A percentile compares a stretch with the other conserved stretches of the same genome.
phyloP scores from a whole-genome alignment of 2,329 filamentous ascomycete genomes.

The Pseudophaeomoniella oleicola region DNA sequence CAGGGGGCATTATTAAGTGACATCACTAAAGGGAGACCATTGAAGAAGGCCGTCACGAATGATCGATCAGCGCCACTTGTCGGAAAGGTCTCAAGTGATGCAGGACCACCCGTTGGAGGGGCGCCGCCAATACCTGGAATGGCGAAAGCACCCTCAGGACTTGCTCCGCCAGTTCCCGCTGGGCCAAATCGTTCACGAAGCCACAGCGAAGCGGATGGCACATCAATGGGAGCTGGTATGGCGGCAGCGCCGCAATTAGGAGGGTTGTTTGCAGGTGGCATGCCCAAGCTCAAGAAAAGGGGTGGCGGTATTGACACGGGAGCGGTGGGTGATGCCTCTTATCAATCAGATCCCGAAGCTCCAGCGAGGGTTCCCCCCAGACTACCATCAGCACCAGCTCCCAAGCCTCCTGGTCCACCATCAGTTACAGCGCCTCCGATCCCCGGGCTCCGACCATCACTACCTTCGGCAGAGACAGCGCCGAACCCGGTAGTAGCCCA shows the following conservation, averaged over 20 bases:
- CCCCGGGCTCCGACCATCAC: conserved; percentile 34
- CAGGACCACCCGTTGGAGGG: conserved; percentile 50
- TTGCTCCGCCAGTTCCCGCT: conserved; percentile 57
- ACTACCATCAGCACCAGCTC: conserved; percentile 36
- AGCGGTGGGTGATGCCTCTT: conserved; percentile 56
- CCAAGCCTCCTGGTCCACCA: conserved; percentile 25
- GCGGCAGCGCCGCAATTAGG: conserved; percentile 59
- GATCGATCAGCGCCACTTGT: conserved; percentile 75
- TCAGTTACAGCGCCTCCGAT: conserved; percentile 41
- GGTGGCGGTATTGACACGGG: conserved; percentile 68
- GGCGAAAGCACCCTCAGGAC: conserved; percentile 42
- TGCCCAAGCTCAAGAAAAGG: conserved; percentile 88
- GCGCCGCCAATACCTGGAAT: conserved; percentile 69
- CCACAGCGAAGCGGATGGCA: conserved; percentile 57
- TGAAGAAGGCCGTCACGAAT: conserved; percentile 83
- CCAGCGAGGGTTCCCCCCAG: conserved; percentile 35
- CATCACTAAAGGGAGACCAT: conserved; percentile 63
- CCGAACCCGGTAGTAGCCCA: conserved; percentile 39
- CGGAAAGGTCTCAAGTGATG: conserved; percentile 38
- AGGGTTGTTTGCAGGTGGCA: conserved; percentile 82
- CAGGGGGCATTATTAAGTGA: conserved; percentile 79
- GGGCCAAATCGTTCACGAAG: conserved; percentile 54
- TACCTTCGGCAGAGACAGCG: conserved; percentile 34
- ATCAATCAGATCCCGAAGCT: conserved; percentile 67
- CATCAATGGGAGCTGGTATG: conserved; percentile 25